phyloP scores from a whole-genome alignment of 805 yeast species.

The Naumovozyma castellii region DNA sequence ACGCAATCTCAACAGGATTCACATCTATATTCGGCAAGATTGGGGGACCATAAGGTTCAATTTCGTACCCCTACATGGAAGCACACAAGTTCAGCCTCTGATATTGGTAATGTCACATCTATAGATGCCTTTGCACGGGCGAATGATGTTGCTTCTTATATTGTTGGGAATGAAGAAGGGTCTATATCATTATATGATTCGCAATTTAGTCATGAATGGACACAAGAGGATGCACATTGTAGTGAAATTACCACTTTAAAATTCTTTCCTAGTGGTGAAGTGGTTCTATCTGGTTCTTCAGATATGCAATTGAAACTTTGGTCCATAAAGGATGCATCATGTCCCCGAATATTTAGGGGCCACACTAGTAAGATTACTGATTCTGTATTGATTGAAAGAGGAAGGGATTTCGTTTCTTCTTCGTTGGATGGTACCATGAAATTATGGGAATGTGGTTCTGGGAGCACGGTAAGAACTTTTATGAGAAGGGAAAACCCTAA shows the following conservation, averaged over 20 bases:
- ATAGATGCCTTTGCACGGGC: no score
- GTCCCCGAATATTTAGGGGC: slow-evolving; percentile 42
- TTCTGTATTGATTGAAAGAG: slow-evolving; percentile 46
- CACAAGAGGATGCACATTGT: slow-evolving; percentile 38
- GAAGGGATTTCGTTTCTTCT: slow-evolving; percentile 55
- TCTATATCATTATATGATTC: slow-evolving; percentile 18
- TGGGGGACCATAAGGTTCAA: slow-evolving; percentile 8
- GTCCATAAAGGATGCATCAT: slow-evolving; percentile 40
- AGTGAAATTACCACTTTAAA: slow-evolving; percentile 35
- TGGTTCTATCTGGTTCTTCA: slow-evolving; percentile 46
- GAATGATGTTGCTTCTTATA: slow-evolving; percentile 5
- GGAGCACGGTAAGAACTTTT: slow-evolving; percentile 35
- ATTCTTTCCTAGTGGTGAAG: slow-evolving; percentile 60
- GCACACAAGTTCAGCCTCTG: background rate
- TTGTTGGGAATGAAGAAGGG: slow-evolving; percentile 32
- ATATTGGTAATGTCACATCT: slow-evolving; percentile 20
- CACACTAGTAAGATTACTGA: slow-evolving; percentile 44
- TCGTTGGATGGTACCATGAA: slow-evolving; percentile 46
- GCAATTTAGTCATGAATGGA: slow-evolving; percentile 8
- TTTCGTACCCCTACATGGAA: slow-evolving; percentile 8
- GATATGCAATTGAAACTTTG: slow-evolving; percentile 57
- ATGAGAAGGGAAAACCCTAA: slow-evolving; percentile 27
- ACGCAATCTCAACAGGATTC: background rate
- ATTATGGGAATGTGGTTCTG: slow-evolving; percentile 66
- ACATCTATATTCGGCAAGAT: slow-evolving; percentile 8